Evolutionary conservation across 495 filamentous ascomycete species (phyloP), one percentile per base, ranked within the genome.

Genomic region (Aspergillus affinis): DNA sequence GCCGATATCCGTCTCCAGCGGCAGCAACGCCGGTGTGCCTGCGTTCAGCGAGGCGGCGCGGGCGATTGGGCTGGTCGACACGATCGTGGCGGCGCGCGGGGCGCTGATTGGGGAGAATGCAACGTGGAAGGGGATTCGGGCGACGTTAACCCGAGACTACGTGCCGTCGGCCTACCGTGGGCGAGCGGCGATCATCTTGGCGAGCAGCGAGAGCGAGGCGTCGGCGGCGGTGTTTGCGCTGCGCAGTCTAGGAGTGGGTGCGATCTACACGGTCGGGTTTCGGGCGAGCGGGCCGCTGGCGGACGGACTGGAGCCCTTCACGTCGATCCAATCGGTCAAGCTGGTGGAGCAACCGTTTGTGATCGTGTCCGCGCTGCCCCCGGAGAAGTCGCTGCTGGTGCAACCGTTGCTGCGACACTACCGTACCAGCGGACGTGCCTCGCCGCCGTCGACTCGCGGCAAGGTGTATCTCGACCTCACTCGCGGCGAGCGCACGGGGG

Each of bases 201-300:
- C 89, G 17, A 83, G 79, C 17, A 81, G 81, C 6, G 80, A 86
- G 51, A 83, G 88, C 48, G 88, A 92, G 57, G 90, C 90, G 6
- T 86, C 89, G 4, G 84, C 88, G 8, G 82, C 85, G 3, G 86
- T 94, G 58, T 93, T 89, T 61, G 90, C 90, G 0, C 78, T 93
- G 9, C 87, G 86, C 61, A 86, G 83, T 54, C 81, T 94, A n/a
- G 85, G 83, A 48, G 83, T 91, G 27, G 87, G 88, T 7, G 85
- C 90, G 41, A 88, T 94, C 53, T 92, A 92, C 69, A 92, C 90
- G 0, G 89, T 92, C 54, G 90, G 90, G 6, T 94, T 94, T 73
- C 87, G 85, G 70, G 85, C 85, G 1, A 83, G 83, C 15, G 83
- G 84, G 4, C 81, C 83, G 1, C 73, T 91, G 7, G 81, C 86